A percentile compares a stretch with the other conserved stretches of the same genome.
Evolutionary conservation across 805 yeast species (phyloP).

Genomic region (Pichia californica): DNA sequence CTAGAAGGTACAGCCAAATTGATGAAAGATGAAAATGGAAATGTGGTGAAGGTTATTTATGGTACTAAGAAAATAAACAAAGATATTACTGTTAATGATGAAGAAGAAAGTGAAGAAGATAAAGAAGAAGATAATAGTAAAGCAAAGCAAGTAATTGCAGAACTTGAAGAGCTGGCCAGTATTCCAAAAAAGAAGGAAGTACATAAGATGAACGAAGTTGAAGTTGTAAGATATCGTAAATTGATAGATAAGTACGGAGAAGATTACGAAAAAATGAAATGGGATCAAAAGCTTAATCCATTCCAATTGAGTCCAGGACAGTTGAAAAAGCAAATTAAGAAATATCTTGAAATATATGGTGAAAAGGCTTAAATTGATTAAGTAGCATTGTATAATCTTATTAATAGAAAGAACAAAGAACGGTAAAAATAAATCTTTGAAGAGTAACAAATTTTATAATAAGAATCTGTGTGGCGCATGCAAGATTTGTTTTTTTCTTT

Average conservation of each 20-base stretch:
- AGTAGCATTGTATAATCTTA: too few relatives aligned
- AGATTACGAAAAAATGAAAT: conserved; percentile 81
- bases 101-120: conserved; percentile 12
- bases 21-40: conserved; percentile 61
- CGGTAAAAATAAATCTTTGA: too few relatives aligned
- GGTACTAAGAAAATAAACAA: conserved; percentile 47
- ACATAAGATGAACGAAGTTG: conserved; percentile 55
- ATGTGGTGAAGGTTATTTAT: conserved; percentile 59
- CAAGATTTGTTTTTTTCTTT: too few relatives aligned
- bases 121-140: conserved; percentile 27
- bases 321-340: conserved; percentile 59
- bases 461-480: too few relatives aligned
- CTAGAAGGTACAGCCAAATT: conserved; percentile 77
- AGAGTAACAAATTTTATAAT: too few relatives aligned
- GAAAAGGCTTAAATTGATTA: neutral
- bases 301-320: conserved; percentile 85
- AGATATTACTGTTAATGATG: conserved; percentile 11
- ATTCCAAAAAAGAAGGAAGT: conserved; percentile 40
- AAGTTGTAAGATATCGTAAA: conserved; percentile 59
- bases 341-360: conserved; percentile 16
- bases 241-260: conserved; percentile 79
- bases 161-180: conserved; percentile 59
- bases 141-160: conserved; percentile 53
- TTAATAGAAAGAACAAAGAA: too few relatives aligned
- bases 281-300: conserved; percentile 81